These are phyloP conservation scores for Prunus mongolica DNA, from an alignment of 306 rosid species.

Conservation along the genomic window DNA sequence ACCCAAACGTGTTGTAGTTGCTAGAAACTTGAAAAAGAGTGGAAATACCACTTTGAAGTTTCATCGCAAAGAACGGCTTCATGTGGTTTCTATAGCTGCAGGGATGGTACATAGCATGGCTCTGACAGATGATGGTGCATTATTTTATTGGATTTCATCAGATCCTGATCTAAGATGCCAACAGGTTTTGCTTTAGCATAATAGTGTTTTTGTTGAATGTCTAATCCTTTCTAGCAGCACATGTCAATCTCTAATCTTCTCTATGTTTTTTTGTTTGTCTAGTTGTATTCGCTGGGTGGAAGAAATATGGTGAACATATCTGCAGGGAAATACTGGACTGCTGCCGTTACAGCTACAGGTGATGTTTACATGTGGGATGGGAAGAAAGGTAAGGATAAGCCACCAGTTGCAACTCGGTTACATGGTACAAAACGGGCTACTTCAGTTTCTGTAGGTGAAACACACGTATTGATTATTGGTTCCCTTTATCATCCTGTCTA, in stretches of 20 bases:
- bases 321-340: constrained; percentile 91
- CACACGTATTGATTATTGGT: constrained; percentile 73
- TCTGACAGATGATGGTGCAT: constrained; percentile 82
- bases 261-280: constrained; percentile 4
- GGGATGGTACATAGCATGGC: constrained; percentile 86
- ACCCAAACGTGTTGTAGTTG: constrained; percentile 76
- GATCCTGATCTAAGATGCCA: constrained; percentile 88
- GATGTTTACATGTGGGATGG: constrained; percentile 94
- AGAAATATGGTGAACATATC: constrained; percentile 65
- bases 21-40: constrained; percentile 83
- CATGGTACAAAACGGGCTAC: constrained; percentile 84
- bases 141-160: constrained; percentile 88
- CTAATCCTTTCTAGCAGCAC: constrained; percentile 3
- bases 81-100: constrained; percentile 70
- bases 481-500: constrained; percentile 82
- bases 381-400: constrained; percentile 81
- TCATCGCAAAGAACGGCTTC: constrained; percentile 74
- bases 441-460: constrained; percentile 89
- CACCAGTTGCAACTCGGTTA: constrained; percentile 62
- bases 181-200: constrained; percentile 51
- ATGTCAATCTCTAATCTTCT: constrained; percentile 4
- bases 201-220: constrained; percentile 11
- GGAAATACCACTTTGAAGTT: constrained; percentile 76
- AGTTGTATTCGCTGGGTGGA: constrained; percentile 75
- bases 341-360: constrained; percentile 83